Conservation (phyloP, 2,329 filamentous ascomycete species). For the Lachnellula willkommii region DNA sequence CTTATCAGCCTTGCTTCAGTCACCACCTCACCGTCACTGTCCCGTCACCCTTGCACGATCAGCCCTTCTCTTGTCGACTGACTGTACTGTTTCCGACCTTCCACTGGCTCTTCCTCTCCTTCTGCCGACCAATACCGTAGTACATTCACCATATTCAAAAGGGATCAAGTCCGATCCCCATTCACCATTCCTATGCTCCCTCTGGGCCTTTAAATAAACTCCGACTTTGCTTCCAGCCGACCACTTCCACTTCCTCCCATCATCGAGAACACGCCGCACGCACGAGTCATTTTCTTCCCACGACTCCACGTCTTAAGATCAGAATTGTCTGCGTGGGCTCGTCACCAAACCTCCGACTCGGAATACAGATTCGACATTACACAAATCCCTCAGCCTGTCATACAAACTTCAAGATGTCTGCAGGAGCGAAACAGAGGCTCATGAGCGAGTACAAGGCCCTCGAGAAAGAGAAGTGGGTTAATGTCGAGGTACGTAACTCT, state of each 20-base stretch:
- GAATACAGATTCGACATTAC: background rate
- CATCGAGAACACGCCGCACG: background rate
- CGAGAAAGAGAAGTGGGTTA: slow-evolving; percentile 86
- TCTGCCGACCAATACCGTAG: background rate
- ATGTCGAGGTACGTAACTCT: slow-evolving; percentile 64
- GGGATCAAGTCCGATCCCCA: background rate
- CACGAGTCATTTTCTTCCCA: background rate
- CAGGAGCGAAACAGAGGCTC: slow-evolving; percentile 68
- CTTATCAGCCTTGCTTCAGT: background rate
- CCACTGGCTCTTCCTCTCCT: background rate
- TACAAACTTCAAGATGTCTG: slow-evolving; percentile 20
- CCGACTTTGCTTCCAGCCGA: background rate
- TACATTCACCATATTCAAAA: background rate
- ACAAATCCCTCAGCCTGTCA: background rate
- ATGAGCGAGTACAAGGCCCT: slow-evolving; percentile 84
- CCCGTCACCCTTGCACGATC: background rate
- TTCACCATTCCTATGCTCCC: background rate
- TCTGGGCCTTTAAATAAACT: no score
- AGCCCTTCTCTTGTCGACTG: background rate
- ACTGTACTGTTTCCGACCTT: background rate
- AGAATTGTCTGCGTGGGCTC: background rate
- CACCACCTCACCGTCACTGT: background rate
- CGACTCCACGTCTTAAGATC: background rate
- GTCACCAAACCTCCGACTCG: background rate
- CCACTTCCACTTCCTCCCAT: background rate